Conservation (phyloP, 805 yeast genomes). For the Candida xyloterini region DNA sequence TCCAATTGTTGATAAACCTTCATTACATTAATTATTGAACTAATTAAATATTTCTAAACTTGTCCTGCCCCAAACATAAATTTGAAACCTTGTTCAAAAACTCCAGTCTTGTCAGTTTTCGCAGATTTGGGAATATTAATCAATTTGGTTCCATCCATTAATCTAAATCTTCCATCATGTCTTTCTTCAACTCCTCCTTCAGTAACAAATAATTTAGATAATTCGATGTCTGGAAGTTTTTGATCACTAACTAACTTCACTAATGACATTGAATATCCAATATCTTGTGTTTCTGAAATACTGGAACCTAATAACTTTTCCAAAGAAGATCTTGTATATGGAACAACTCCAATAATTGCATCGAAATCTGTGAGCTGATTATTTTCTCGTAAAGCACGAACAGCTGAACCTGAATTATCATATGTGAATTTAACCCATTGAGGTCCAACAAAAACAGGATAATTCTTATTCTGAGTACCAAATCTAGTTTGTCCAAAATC, state of each 20-base stretch:
- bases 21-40: not conserved
- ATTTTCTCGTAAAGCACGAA: conserved; percentile 81
- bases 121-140: conserved; percentile 28
- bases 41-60: conserved; percentile 10
- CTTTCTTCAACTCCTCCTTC: conserved; percentile 13
- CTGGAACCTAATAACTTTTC: conserved; percentile 54
- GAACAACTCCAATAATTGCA: conserved; percentile 58
- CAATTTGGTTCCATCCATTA: conserved; percentile 43
- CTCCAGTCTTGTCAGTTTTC: conserved; percentile 14
- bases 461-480: conserved; percentile 25
- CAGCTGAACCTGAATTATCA: conserved; percentile 68
- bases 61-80: conserved; percentile 23
- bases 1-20: conserved; percentile 1
- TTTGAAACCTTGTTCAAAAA: conserved; percentile 15
- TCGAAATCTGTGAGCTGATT: conserved; percentile 66
- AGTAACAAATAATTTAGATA: conserved; percentile 14
- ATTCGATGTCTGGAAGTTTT: conserved; percentile 11
- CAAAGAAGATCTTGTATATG: conserved; percentile 58
- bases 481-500: conserved; percentile 46
- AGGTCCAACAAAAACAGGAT: conserved; percentile 78
- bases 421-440: conserved; percentile 92
- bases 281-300: conserved; percentile 43
- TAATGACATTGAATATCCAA: conserved; percentile 38
- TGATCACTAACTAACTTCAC: conserved; percentile 14
- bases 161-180: conserved; percentile 25